Percentiles rank a stretch among this genome's conserved stretches.
phyloP scores from a whole-genome alignment of 768 basidiomycete genomes.

The Kwoniella dejecticola region DNA sequence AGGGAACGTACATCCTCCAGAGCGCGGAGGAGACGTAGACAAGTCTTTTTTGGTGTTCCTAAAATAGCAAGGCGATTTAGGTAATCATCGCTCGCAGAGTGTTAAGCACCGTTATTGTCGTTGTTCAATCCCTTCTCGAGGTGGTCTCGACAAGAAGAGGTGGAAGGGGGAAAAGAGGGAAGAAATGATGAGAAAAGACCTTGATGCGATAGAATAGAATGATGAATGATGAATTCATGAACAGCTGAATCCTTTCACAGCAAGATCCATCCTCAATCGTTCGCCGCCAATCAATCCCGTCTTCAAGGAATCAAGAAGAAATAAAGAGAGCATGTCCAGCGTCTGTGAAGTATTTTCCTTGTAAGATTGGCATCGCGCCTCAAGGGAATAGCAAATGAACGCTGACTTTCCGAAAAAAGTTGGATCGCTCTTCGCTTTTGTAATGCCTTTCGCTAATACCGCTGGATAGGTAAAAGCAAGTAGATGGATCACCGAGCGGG shows the following conservation, averaged over 20 bases:
- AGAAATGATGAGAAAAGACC: constrained; percentile 18
- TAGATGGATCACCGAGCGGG: constrained; percentile 34
- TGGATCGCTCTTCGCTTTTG: constrained; percentile 27
- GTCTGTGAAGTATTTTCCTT: constrained; percentile 54
- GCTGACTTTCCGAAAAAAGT: constrained; percentile 22
- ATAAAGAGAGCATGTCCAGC: constrained; percentile 42
- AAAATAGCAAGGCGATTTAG: constrained; percentile 94
- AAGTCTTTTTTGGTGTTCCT: constrained; percentile 76
- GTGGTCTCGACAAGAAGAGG: no score
- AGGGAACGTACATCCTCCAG: constrained; percentile 48
- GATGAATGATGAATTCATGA: no score
- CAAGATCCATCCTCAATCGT: constrained; percentile 8
- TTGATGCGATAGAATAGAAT: constrained; percentile 8
- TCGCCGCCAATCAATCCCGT: no score
- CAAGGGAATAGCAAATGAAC: constrained; percentile 54
- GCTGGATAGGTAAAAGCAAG: constrained; percentile 31
- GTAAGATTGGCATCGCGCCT: constrained; percentile 18
- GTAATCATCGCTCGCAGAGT: constrained; percentile 69
- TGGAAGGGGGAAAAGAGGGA: constrained; percentile 9
- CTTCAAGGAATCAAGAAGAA: not conserved
- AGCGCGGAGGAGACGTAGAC: constrained; percentile 14
- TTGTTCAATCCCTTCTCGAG: no score
- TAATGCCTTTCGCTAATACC: constrained; percentile 32
- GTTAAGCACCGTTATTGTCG: constrained; percentile 73
- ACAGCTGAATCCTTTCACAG: constrained; percentile 6